Evolutionary conservation across 108 stramenopile species (phyloP).

Genomic region (Conticribra weissflogii): DNA sequence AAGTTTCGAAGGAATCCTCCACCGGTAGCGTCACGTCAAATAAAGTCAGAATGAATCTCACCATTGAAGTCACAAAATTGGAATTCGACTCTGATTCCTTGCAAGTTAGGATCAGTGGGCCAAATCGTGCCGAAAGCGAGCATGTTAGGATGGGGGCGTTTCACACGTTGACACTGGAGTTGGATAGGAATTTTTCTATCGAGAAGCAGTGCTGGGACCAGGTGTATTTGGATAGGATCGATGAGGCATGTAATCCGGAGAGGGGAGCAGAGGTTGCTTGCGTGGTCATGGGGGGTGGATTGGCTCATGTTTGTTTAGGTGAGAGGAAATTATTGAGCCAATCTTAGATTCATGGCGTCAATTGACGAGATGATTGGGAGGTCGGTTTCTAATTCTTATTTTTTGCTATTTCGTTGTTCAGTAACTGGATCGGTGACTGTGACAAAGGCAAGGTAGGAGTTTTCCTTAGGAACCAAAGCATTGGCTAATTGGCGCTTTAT

Average conservation of each 20-base stretch:
- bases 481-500: neutral
- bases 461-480: neutral
- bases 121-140: constrained; percentile 73
- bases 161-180: constrained; percentile 94
- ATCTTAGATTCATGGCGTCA: no score
- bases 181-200: constrained; percentile 87
- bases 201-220: constrained; percentile 96
- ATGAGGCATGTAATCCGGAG: constrained; percentile 89
- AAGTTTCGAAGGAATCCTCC: constrained; percentile 90
- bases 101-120: constrained; percentile 86
- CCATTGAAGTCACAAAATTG: constrained; percentile 88
- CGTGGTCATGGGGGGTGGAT: constrained; percentile 88
- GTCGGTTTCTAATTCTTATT: neutral
- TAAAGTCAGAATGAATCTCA: constrained; percentile 90
- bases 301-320: constrained; percentile 92
- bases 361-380: no score
- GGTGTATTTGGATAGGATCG: constrained; percentile 88
- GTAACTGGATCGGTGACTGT: constrained; percentile 91
- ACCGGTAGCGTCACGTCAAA: constrained; percentile 89
- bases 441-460: constrained; percentile 59
- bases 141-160: constrained; percentile 93
- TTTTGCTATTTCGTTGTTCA: neutral
- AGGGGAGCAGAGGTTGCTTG: constrained; percentile 94
- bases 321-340: neutral
- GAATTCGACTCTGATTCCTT: constrained; percentile 92